Conservation (phyloP, 2,329 filamentous ascomycete species). For the Clarireedia paspali region DNA sequence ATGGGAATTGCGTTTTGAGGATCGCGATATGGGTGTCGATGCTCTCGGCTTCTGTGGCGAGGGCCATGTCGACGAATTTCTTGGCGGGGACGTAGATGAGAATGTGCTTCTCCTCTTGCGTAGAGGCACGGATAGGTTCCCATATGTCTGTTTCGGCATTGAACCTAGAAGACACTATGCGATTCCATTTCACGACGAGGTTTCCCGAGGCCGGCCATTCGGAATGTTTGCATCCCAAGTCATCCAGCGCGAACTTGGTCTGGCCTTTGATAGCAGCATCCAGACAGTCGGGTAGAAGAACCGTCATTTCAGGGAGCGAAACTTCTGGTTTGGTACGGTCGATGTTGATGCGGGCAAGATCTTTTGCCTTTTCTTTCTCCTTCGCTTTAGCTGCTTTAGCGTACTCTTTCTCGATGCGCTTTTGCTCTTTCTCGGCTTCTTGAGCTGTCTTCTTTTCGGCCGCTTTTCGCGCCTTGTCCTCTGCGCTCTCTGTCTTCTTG, state of each 20-base stretch:
- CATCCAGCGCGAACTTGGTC: constrained; percentile 41
- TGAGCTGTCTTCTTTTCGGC: constrained; percentile 18
- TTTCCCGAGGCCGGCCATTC: constrained; percentile 37
- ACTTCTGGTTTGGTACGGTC: constrained; percentile 65
- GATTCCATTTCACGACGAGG: constrained; percentile 44
- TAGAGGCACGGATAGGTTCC: constrained; percentile 37
- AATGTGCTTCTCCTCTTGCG: constrained; percentile 41
- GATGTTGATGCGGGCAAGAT: constrained; percentile 67
- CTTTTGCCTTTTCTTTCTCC: constrained; percentile 57
- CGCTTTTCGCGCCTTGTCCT: constrained; percentile 15
- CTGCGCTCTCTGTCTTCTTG: background rate
- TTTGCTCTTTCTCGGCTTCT: constrained; percentile 20
- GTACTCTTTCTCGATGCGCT: constrained; percentile 48
- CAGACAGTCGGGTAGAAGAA: constrained; percentile 56
- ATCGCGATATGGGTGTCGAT: constrained; percentile 51
- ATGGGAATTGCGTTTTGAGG: constrained; percentile 46
- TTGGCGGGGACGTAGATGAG: constrained; percentile 52
- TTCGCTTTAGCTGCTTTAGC: constrained; percentile 53
- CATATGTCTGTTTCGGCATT: constrained; percentile 40
- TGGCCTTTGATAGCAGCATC: constrained; percentile 33
- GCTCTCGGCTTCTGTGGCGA: constrained; percentile 38
- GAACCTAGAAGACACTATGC: constrained; percentile 41
- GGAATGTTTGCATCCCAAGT: constrained; percentile 40
- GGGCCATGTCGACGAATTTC: constrained; percentile 56
- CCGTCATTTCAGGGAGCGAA: constrained; percentile 69